These are phyloP conservation scores for Rhodotorula paludigena DNA, from an alignment of 768 basidiomycete genomes.

Conservation along the genomic window DNA sequence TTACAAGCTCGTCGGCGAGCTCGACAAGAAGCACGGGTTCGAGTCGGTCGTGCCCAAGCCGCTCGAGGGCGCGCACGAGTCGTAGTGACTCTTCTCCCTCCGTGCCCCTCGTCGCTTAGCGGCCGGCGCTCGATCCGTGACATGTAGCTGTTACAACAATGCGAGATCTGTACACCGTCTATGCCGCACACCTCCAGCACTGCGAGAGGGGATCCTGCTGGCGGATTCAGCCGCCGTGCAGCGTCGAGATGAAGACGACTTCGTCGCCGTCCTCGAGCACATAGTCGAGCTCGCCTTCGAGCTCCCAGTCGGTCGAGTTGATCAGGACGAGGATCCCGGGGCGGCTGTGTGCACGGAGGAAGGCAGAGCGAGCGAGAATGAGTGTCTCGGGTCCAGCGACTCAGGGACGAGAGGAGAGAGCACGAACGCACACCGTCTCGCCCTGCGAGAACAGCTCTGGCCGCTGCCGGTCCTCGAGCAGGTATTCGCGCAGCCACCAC, in stretches of 20 bases:
- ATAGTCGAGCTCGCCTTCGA: conserved; percentile 90
- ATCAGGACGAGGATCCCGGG: conserved; percentile 95
- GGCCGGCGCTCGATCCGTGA: no score
- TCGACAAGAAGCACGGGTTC: conserved; percentile 27
- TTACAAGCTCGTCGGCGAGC: conserved; percentile 15
- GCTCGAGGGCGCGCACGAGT: no score
- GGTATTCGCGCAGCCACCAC: conserved; percentile 65
- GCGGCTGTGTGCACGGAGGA: conserved; percentile 55
- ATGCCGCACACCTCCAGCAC: no score
- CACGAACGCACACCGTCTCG: conserved; percentile 64
- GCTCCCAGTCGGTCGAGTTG: conserved; percentile 95
- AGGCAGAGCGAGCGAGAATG: background rate
- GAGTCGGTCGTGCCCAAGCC: background rate
- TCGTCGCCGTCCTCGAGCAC: conserved; percentile 71
- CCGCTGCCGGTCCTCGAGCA: conserved; percentile 66
- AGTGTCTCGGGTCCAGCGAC: no score
- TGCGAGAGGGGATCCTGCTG: no score
- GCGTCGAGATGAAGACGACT: conserved; percentile 91
- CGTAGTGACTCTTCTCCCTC: no score
- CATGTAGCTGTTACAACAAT: background rate
- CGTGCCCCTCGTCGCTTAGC: no score
- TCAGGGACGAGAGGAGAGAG: no score
- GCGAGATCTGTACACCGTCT: no score
- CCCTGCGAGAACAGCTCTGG: conserved; percentile 84
- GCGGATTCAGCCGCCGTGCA: conserved; percentile 72